A percentile compares a stretch with the other conserved stretches of the same genome.
Conservation (phyloP, 352 stramenopile genomes). For the Phytophthora sansomeana region DNA sequence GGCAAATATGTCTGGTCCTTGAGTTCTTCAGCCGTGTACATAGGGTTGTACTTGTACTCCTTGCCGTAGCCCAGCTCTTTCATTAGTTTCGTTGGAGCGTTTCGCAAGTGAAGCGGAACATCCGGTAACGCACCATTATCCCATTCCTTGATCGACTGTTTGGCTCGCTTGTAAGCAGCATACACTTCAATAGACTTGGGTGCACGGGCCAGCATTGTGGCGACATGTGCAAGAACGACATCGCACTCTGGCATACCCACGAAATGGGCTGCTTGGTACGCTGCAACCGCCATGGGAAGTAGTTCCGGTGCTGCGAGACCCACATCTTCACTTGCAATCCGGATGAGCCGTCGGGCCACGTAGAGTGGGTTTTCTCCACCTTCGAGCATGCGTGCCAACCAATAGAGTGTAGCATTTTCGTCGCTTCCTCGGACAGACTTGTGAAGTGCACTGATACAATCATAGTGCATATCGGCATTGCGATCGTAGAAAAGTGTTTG, state of each 20-base stretch:
- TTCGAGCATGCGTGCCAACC: slow-evolving; percentile 88
- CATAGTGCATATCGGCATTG: slow-evolving; percentile 89
- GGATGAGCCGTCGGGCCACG: slow-evolving; percentile 81
- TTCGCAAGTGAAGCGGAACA: slow-evolving; percentile 85
- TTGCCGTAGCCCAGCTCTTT: slow-evolving; percentile 77
- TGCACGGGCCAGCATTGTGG: slow-evolving; percentile 79
- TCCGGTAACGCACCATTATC: slow-evolving; percentile 63
- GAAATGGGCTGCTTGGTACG: slow-evolving; percentile 80
- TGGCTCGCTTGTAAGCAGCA: slow-evolving; percentile 82
- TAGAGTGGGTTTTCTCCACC: slow-evolving; percentile 87
- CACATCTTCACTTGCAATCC: slow-evolving; percentile 88
- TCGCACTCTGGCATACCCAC: slow-evolving; percentile 90
- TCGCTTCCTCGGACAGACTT: slow-evolving; percentile 89
- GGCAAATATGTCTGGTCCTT: slow-evolving; percentile 90
- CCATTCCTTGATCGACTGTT: slow-evolving; percentile 67
- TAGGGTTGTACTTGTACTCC: slow-evolving; percentile 88
- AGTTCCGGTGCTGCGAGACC: slow-evolving; percentile 76
- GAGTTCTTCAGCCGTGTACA: slow-evolving; percentile 68
- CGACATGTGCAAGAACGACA: slow-evolving; percentile 81
- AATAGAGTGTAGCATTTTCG: slow-evolving; percentile 85
- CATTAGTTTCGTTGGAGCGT: slow-evolving; percentile 86
- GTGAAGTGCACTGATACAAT: slow-evolving; percentile 86
- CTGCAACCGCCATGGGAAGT: slow-evolving; percentile 69
- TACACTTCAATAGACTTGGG: slow-evolving; percentile 89
- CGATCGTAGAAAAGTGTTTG: slow-evolving; percentile 87